Evolutionary conservation across 164 flowering plant genomes (phyloP).

Genomic region (Nymphaea colorata): DNA sequence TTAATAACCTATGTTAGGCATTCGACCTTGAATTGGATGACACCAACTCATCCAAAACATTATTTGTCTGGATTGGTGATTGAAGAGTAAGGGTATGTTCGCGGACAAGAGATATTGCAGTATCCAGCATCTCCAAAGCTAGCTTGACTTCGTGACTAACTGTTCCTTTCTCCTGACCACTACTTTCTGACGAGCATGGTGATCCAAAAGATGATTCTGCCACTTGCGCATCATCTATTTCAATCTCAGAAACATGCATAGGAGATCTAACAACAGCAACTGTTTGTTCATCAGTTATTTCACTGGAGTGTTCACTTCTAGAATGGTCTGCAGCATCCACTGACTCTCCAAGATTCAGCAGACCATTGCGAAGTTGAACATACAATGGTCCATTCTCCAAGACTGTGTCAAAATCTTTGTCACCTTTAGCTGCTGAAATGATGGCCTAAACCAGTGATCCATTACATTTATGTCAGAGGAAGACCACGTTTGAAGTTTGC

Average conservation of each 20-base stretch:
- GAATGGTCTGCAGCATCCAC: background rate
- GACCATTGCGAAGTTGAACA: slow-evolving; percentile 40
- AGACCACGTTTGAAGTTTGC: background rate
- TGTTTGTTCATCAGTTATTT: slow-evolving; percentile 2
- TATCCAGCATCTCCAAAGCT: slow-evolving; percentile 55
- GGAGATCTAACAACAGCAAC: background rate
- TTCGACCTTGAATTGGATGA: no score
- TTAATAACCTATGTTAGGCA: no score
- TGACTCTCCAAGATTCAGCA: slow-evolving; percentile 13
- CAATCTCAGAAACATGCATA: slow-evolving; percentile 26
- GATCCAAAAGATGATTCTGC: background rate
- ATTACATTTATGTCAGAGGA: background rate
- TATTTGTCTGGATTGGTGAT: no score
- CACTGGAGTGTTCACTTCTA: slow-evolving; percentile 11
- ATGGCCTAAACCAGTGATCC: slow-evolving; percentile 34
- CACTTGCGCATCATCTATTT: slow-evolving; percentile 34
- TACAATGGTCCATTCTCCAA: slow-evolving; percentile 46
- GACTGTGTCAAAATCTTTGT: slow-evolving; percentile 42
- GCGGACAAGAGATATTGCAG: slow-evolving; percentile 33
- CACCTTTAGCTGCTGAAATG: slow-evolving; percentile 37
- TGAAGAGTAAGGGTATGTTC: no score
- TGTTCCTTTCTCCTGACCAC: background rate
- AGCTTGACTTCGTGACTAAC: slow-evolving; percentile 54
- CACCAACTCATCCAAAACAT: no score
- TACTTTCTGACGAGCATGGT: background rate